Percentiles rank a stretch among this genome's conserved stretches.
Evolutionary conservation across 768 basidiomycete genomes (phyloP).

Genomic region (Lepiota venenata): DNA sequence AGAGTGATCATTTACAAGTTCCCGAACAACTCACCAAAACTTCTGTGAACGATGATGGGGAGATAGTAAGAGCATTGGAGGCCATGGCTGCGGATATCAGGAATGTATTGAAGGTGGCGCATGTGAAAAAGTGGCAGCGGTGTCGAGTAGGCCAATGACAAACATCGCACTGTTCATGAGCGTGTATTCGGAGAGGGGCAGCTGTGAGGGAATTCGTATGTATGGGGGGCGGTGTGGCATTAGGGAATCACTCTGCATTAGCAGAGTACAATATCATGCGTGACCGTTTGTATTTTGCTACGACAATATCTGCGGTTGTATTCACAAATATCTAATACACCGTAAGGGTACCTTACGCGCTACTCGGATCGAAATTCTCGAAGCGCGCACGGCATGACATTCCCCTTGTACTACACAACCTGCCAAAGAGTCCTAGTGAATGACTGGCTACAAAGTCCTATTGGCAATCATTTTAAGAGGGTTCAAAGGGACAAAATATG

Average conservation of each 20-base stretch:
- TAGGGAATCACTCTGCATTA: conserved; percentile 76
- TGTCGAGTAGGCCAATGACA: conserved; percentile 84
- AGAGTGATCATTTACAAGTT: conserved; percentile 48
- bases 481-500: too few species aligned
- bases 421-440: too few species aligned
- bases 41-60: conserved; percentile 32
- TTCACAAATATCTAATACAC: conserved; percentile 48
- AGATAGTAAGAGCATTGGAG: conserved; percentile 51
- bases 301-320: not conserved
- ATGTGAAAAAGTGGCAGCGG: conserved; percentile 60
- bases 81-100: conserved; percentile 61
- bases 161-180: conserved; percentile 70
- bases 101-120: conserved; percentile 53
- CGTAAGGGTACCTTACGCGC: too few species aligned
- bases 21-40: conserved; percentile 40
- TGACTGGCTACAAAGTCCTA: too few species aligned
- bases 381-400: too few species aligned
- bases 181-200: conserved; percentile 38
- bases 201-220: conserved; percentile 72
- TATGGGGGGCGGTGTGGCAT: conserved; percentile 87
- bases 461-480: too few species aligned
- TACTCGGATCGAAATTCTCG: too few species aligned
- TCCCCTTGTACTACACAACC: too few species aligned
- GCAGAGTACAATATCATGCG: conserved; percentile 84
- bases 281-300: conserved; percentile 58